Percentiles rank a stretch among this genome's conserved stretches.
Conservation (phyloP, 768 basidiomycete genomes). For the Suillus luteus region DNA sequence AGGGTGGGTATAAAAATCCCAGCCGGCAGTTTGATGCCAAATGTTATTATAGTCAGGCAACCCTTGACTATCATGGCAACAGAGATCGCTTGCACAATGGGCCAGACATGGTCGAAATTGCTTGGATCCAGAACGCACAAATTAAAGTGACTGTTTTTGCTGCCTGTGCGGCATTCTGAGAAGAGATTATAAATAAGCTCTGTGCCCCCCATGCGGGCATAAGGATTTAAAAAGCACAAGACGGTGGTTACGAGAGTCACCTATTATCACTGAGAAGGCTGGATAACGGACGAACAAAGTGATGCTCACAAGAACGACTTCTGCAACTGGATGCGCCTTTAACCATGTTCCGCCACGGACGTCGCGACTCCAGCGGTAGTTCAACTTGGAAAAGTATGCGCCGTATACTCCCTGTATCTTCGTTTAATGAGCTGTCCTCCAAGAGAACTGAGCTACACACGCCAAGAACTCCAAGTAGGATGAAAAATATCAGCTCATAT, state of each 20-base stretch:
- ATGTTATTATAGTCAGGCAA: constrained; percentile 81
- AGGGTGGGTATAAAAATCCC: constrained; percentile 98
- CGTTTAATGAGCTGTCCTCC: constrained; percentile 13
- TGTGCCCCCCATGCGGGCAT: constrained; percentile 91
- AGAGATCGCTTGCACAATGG: constrained; percentile 65
- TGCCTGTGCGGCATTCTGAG: constrained; percentile 73
- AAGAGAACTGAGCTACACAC: constrained; percentile 42
- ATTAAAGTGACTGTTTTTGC: constrained; percentile 55
- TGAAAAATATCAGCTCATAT: constrained; percentile 83
- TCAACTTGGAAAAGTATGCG: constrained; percentile 89
- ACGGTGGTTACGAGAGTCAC: constrained; percentile 77
- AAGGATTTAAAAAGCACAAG: constrained; percentile 86
- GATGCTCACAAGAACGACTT: constrained; percentile 73
- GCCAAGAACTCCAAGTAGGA: constrained; percentile 87
- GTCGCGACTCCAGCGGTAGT: constrained; percentile 84
- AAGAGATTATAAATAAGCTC: constrained; percentile 94
- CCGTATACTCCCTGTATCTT: constrained; percentile 82
- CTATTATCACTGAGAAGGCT: constrained; percentile 39
- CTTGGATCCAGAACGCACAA: constrained; percentile 73
- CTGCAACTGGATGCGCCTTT: constrained; percentile 73
- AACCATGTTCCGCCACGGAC: constrained; percentile 85
- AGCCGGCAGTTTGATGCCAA: constrained; percentile 89
- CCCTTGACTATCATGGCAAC: constrained; percentile 83
- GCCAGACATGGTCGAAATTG: constrained; percentile 54
- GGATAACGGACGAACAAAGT: constrained; percentile 5